These are phyloP conservation scores for Lactifluus volemus DNA, from an alignment of 768 basidiomycete species.

Conservation along the genomic window DNA sequence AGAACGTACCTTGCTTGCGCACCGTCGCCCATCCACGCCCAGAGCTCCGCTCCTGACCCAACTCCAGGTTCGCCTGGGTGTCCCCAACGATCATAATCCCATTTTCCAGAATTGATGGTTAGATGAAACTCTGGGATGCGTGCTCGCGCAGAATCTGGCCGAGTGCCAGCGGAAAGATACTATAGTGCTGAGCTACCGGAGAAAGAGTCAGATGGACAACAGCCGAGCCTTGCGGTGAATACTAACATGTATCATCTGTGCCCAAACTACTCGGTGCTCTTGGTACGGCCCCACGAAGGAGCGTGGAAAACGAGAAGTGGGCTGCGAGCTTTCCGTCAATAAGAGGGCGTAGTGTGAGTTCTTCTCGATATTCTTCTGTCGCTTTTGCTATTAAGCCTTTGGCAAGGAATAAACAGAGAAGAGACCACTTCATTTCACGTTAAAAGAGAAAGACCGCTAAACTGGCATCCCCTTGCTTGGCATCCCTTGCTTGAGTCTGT, in stretches of 20 bases:
- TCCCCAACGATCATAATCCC: slow-evolving; percentile 83
- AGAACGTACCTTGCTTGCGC: slow-evolving; percentile 35
- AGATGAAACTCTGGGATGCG: slow-evolving; percentile 81
- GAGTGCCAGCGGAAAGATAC: slow-evolving; percentile 75
- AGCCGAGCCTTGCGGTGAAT: background rate
- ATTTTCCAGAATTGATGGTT: slow-evolving; percentile 84
- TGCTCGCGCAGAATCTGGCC: slow-evolving; percentile 84
- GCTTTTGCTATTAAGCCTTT: background rate
- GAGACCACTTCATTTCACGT: background rate
- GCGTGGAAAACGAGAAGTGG: slow-evolving; percentile 70
- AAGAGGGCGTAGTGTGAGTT: slow-evolving; percentile 49
- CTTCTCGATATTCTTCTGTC: slow-evolving; percentile 39
- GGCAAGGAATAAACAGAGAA: background rate
- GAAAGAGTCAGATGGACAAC: background rate
- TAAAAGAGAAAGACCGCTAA: background rate
- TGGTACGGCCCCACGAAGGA: slow-evolving; percentile 44
- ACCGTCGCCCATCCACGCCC: slow-evolving; percentile 85
- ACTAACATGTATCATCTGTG: slow-evolving; percentile 40
- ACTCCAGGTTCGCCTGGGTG: slow-evolving; percentile 69
- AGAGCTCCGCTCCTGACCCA: slow-evolving; percentile 80
- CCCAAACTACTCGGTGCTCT: slow-evolving; percentile 45
- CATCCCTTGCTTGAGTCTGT: background rate
- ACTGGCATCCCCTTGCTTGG: background rate
- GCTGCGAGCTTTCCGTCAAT: slow-evolving; percentile 77
- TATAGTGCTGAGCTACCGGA: slow-evolving; percentile 70